Percentiles rank a stretch among this genome's conserved stretches.
Evolutionary conservation across 2,329 filamentous ascomycete species (phyloP).

Genomic region (Phyllosticta citribraziliensis): DNA sequence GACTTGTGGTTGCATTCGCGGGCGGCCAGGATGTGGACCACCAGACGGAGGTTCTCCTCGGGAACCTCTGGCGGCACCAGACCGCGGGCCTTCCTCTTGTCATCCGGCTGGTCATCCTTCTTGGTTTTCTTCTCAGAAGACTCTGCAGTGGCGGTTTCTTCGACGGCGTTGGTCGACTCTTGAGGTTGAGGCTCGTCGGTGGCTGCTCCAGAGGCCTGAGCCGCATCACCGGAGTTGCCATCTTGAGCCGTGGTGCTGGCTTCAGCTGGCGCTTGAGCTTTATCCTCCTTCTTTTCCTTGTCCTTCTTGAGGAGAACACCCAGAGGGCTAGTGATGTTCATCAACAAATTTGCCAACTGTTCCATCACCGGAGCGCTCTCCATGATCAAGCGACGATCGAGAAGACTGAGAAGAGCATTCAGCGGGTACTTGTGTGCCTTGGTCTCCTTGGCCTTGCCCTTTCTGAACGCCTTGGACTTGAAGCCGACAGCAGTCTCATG

Average conservation of each 20-base stretch:
- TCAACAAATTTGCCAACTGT: conserved; percentile 74
- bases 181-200: conserved; percentile 16
- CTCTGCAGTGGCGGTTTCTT: conserved; percentile 15
- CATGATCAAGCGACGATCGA: conserved; percentile 91
- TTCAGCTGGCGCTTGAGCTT: conserved; percentile 32
- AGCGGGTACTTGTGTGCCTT: conserved; percentile 82
- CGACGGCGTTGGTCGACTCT: conserved; percentile 24
- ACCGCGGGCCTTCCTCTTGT: conserved; percentile 50
- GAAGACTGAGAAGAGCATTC: conserved; percentile 76
- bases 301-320: conserved; percentile 74
- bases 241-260: conserved; percentile 16
- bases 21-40: conserved; percentile 94
- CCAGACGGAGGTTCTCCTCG: conserved; percentile 77
- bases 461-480: conserved; percentile 67
- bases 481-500: conserved; percentile 72
- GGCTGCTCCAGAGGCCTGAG: conserved; percentile 12
- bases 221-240: background rate
- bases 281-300: conserved; percentile 54
- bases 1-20: conserved; percentile 96
- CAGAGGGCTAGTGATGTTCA: conserved; percentile 78
- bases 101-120: conserved; percentile 38
- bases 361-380: conserved; percentile 98
- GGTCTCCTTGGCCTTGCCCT: conserved; percentile 79
- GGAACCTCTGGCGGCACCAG: conserved; percentile 78
- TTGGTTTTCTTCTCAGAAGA: conserved; percentile 28